A percentile compares a stretch with the other conserved stretches of the same genome.
These are phyloP conservation scores for Fusarium begoniae DNA, from an alignment of 2,329 filamentous ascomycete genomes.

Conservation along the genomic window DNA sequence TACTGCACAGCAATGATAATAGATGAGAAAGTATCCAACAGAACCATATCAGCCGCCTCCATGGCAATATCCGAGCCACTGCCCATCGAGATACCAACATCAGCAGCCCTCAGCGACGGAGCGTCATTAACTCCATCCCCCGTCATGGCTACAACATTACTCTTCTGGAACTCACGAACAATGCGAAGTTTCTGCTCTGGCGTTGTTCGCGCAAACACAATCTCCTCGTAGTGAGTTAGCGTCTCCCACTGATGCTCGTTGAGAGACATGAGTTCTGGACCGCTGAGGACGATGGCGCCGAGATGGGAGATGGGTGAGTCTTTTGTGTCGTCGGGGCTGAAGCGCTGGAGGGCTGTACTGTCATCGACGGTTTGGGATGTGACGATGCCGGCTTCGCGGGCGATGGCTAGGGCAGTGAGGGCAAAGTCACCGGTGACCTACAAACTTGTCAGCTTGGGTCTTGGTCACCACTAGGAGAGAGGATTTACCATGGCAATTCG, in stretches of 20 bases:
- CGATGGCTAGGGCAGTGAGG: constrained; percentile 78
- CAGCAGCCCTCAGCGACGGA: constrained; percentile 80
- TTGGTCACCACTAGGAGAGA: too few species aligned
- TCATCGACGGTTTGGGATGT: constrained; percentile 64
- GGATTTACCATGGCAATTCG: constrained; percentile 75
- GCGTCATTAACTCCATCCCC: constrained; percentile 90
- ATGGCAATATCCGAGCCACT: constrained; percentile 85
- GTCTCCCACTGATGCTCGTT: constrained; percentile 75
- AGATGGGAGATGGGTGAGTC: not conserved
- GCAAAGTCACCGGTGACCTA: constrained; percentile 80
- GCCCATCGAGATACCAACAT: constrained; percentile 84
- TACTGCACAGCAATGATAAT: constrained; percentile 78
- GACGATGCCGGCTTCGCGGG: constrained; percentile 76
- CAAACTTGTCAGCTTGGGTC: not conserved
- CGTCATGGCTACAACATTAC: constrained; percentile 81
- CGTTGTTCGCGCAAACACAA: constrained; percentile 79
- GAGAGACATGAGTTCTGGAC: constrained; percentile 71
- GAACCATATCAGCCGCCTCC: constrained; percentile 82
- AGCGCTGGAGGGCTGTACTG: constrained; percentile 59
- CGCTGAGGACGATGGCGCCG: constrained; percentile 69
- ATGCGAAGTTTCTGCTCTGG: constrained; percentile 83
- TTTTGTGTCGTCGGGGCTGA: constrained; percentile 1
- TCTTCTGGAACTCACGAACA: constrained; percentile 76
- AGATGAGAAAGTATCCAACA: constrained; percentile 78
- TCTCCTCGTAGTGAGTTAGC: constrained; percentile 72